Conservation (phyloP, 805 yeast genomes). For the Yarrowia sp. region DNA sequence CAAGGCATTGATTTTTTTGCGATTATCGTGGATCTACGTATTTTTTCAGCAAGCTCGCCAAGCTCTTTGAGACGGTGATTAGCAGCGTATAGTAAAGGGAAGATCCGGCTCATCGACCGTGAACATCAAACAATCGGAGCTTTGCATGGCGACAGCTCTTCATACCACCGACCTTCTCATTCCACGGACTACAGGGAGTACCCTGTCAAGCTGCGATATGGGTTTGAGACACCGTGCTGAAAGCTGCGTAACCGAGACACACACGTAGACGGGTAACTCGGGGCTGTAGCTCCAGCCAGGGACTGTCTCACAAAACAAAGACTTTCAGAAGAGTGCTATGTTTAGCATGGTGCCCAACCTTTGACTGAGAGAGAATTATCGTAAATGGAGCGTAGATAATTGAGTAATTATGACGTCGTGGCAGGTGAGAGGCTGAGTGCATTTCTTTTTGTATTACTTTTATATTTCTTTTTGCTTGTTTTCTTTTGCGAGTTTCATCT, state of each 20-base stretch:
- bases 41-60: slow-evolving; percentile 12
- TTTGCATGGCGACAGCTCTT: not conserved
- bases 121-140: no score
- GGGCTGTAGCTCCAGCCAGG: no score
- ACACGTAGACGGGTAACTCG: not conserved
- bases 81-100: not conserved
- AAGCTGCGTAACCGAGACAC: not conserved
- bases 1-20: not conserved
- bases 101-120: not conserved
- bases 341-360: not conserved
- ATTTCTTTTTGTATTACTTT: no score
- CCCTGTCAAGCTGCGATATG: not conserved
- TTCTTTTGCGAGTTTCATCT: no score
- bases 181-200: not conserved
- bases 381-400: no score
- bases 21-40: not conserved
- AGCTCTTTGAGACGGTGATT: not conserved
- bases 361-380: no score
- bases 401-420: no score
- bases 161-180: not conserved
- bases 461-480: no score
- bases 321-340: no score
- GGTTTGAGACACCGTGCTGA: not conserved
- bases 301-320: no score
- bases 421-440: no score